Evolutionary conservation across 1,284 basidiomycete genomes (phyloP).

Genomic region (Malassezia caprae): DNA sequence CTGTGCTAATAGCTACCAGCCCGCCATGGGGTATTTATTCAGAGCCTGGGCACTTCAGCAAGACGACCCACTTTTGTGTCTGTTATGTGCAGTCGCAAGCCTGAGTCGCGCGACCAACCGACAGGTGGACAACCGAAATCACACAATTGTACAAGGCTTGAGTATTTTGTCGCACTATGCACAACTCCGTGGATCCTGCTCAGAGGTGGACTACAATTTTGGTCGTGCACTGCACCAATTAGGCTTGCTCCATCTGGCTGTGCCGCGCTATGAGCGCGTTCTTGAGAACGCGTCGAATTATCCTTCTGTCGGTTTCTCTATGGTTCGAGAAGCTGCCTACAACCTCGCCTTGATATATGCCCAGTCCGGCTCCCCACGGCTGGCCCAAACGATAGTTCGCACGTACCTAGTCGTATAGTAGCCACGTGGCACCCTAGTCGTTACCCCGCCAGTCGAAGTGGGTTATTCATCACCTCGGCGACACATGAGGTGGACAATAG

Average conservation of each 20-base stretch:
- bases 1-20: slow-evolving; percentile 74
- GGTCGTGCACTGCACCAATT: slow-evolving; percentile 81
- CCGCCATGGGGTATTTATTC: slow-evolving; percentile 77
- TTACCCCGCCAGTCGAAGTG: not conserved
- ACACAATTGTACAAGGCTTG: slow-evolving; percentile 49
- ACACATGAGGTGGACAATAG: not conserved
- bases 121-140: slow-evolving; percentile 85
- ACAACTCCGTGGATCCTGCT: slow-evolving; percentile 15
- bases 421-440: not conserved
- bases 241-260: slow-evolving; percentile 32
- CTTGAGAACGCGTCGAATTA: slow-evolving; percentile 18
- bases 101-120: slow-evolving; percentile 81
- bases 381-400: slow-evolving; percentile 21
- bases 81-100: slow-evolving; percentile 71
- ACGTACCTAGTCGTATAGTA: slow-evolving; percentile 22
- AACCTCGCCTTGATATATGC: slow-evolving; percentile 37
- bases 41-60: slow-evolving; percentile 75
- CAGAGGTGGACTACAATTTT: slow-evolving; percentile 79
- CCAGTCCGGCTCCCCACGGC: slow-evolving; percentile 20
- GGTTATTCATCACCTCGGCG: not conserved
- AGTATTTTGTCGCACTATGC: slow-evolving; percentile 26
- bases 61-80: slow-evolving; percentile 71
- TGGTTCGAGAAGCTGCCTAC: slow-evolving; percentile 37
- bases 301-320: slow-evolving; percentile 8
- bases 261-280: slow-evolving; percentile 29